Conservation (phyloP, 2,329 filamentous ascomycete species). For the Aschersonia sp. region DNA sequence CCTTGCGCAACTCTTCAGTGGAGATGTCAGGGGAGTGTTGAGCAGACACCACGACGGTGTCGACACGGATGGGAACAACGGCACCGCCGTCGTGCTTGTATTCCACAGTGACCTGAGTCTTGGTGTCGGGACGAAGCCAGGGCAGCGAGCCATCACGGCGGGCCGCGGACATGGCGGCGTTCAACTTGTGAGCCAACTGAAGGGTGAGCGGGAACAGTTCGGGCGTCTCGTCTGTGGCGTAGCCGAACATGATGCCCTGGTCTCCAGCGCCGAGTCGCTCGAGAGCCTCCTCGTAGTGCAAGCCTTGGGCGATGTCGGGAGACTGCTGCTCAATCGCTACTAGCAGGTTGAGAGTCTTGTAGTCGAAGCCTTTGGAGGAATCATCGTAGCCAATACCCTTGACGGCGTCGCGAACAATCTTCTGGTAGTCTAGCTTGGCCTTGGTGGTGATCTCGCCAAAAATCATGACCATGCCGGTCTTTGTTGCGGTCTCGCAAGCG, state of each 20-base stretch:
- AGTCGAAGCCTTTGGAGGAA: conserved; percentile 96
- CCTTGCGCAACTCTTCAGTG: conserved; percentile 84
- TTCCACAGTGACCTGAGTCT: conserved; percentile 98
- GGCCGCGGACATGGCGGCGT: conserved; percentile 83
- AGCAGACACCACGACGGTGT: conserved; percentile 93
- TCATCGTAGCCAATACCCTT: conserved; percentile 98
- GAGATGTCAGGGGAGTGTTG: conserved; percentile 83
- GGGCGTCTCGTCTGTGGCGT: conserved; percentile 97
- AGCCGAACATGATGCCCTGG: conserved; percentile 99
- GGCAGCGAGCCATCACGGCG: conserved; percentile 76
- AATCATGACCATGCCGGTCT: conserved; percentile 99
- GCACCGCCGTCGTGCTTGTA: conserved; percentile 94
- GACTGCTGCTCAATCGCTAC: conserved; percentile 99
- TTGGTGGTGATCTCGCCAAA: conserved; percentile 98
- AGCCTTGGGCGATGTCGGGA: conserved; percentile 95
- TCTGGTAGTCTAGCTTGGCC: conserved; percentile 93
- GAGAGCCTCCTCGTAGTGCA: conserved; percentile 93
- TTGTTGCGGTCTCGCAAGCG: conserved; percentile 97
- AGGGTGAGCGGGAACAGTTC: conserved; percentile 93
- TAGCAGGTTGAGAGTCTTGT: conserved; percentile 98
- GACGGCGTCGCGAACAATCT: conserved; percentile 85
- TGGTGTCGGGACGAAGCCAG: conserved; percentile 97
- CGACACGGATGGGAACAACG: conserved; percentile 80
- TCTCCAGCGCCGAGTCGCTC: conserved; percentile 98
- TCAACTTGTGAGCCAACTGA: conserved; percentile 91